Percentiles rank a stretch among this genome's conserved stretches.
Conservation (phyloP, 2,329 filamentous ascomycete genomes). For the Fusarium denticulatum region DNA sequence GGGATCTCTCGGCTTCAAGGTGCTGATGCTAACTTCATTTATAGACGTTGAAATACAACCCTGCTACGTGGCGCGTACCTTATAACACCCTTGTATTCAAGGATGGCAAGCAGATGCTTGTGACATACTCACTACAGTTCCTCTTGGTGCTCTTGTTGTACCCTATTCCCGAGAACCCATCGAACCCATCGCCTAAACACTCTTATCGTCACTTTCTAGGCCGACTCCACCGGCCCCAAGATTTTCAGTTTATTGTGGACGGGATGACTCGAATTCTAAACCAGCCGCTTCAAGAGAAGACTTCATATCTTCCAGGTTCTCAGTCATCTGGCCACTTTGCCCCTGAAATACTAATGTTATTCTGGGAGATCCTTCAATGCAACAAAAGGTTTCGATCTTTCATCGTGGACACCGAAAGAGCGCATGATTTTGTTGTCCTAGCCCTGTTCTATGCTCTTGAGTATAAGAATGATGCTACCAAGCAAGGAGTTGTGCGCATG, state of each 20-base stretch:
- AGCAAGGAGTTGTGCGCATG: constrained; percentile 94
- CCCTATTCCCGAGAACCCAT: constrained; percentile 81
- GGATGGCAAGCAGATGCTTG: constrained; percentile 87
- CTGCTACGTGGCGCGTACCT: constrained; percentile 90
- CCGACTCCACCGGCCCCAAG: constrained; percentile 88
- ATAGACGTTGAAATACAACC: constrained; percentile 93
- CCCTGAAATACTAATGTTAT: constrained; percentile 95
- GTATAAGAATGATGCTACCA: constrained; percentile 84
- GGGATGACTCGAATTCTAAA: constrained; percentile 93
- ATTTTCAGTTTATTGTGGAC: constrained; percentile 97
- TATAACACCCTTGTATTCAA: constrained; percentile 94
- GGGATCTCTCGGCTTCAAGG: background rate
- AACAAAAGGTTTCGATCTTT: constrained; percentile 97
- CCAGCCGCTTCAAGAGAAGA: constrained; percentile 88
- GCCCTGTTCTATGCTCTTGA: constrained; percentile 93
- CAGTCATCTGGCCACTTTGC: constrained; percentile 86
- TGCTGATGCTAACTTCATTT: constrained; percentile 21
- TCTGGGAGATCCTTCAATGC: constrained; percentile 97
- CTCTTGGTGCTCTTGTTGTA: constrained; percentile 88
- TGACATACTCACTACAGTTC: constrained; percentile 91
- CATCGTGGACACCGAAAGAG: constrained; percentile 93
- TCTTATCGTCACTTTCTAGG: constrained; percentile 93
- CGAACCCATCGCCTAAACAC: constrained; percentile 78
- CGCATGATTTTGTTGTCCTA: constrained; percentile 91
- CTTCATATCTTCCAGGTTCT: constrained; percentile 86